These are phyloP conservation scores for Metahyphopichia silvanorum DNA, from an alignment of 805 yeast species.

Conservation along the genomic window DNA sequence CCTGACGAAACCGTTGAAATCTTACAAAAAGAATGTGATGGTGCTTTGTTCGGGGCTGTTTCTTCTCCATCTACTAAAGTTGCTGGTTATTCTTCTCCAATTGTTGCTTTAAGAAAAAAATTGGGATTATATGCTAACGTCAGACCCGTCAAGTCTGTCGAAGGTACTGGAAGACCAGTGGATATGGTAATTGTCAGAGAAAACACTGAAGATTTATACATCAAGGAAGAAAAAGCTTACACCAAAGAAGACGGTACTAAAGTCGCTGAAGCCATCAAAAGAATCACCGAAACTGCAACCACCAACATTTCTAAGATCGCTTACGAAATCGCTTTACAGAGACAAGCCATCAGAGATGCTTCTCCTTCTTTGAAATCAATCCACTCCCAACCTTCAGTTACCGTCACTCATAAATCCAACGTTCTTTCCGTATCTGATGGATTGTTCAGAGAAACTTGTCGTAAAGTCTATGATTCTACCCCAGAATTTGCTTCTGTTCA, in stretches of 20 bases:
- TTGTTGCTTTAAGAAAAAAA: slow-evolving; percentile 96
- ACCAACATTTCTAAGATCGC: slow-evolving; percentile 87
- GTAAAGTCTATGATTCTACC: slow-evolving; percentile 56
- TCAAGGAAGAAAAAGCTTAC: slow-evolving; percentile 84
- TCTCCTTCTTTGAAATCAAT: slow-evolving; percentile 31
- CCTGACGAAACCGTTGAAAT: slow-evolving; percentile 87
- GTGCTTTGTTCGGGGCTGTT: slow-evolving; percentile 97
- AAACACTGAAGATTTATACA: slow-evolving; percentile 96
- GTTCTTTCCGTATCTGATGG: slow-evolving; percentile 93
- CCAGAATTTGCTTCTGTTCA: slow-evolving; percentile 57
- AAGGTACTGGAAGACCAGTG: slow-evolving; percentile 80
- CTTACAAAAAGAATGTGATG: slow-evolving; percentile 82
- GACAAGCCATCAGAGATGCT: slow-evolving; percentile 72
- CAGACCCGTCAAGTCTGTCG: slow-evolving; percentile 94
- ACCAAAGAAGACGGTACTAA: slow-evolving; percentile 76
- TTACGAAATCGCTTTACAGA: slow-evolving; percentile 85
- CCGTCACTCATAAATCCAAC: slow-evolving; percentile 96
- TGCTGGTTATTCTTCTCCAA: slow-evolving; percentile 96
- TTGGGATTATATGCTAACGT: slow-evolving; percentile 94
- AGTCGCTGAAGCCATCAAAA: slow-evolving; percentile 96
- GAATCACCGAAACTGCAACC: slow-evolving; percentile 88
- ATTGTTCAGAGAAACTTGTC: slow-evolving; percentile 86
- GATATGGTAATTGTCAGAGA: slow-evolving; percentile 98
- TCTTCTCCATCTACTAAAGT: slow-evolving; percentile 93
- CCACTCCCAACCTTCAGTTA: slow-evolving; percentile 58